A percentile compares a stretch with the other conserved stretches of the same genome.
Conservation (phyloP, 1,139 yeast species). For the Lodderomyces metapsilosis region DNA sequence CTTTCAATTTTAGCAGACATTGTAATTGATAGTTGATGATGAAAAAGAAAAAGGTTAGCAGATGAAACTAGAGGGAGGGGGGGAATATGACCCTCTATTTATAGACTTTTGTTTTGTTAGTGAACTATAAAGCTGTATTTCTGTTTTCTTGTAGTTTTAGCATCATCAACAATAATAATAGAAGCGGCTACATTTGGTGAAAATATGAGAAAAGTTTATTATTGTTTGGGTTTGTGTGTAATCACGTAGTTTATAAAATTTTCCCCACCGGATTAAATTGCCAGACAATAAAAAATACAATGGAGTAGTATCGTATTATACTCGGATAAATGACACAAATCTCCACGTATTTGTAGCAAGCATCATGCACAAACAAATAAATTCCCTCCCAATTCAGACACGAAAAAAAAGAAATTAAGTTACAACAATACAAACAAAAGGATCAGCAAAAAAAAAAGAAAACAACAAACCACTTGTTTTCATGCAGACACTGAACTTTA, state of each 20-base stretch:
- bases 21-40: not conserved
- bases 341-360: not conserved
- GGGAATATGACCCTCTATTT: not conserved
- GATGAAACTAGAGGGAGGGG: not conserved
- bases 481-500: not conserved
- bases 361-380: slow-evolving; percentile 1
- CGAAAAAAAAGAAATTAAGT: not conserved
- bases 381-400: not conserved
- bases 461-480: not conserved
- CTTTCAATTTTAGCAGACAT: slow-evolving; percentile 15
- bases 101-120: not conserved
- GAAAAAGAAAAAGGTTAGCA: no score
- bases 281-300: not conserved
- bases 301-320: no score
- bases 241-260: not conserved
- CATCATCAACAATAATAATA: not conserved
- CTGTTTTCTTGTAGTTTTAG: no score
- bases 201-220: not conserved
- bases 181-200: not conserved
- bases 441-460: no score
- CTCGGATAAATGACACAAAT: slow-evolving; percentile 1
- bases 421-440: not conserved
- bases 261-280: slow-evolving; percentile 2
- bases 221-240: not conserved
- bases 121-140: not conserved